Percentiles rank a stretch among this genome's conserved stretches.
Evolutionary conservation across 345 rosid genomes (phyloP).

Genomic region (Syzygium oleosum): DNA sequence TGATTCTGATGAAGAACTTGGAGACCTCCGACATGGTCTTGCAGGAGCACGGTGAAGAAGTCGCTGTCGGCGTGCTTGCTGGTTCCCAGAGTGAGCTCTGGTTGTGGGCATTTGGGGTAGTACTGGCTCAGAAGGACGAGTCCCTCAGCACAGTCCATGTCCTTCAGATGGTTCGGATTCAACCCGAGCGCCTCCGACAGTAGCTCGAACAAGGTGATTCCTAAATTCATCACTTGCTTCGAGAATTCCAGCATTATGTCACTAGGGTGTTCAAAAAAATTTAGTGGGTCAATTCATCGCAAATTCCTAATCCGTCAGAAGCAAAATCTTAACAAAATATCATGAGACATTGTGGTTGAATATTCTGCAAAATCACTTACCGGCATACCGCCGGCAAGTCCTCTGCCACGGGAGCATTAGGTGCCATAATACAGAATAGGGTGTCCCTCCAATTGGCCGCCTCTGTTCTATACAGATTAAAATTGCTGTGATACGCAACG

Average conservation of each 20-base stretch:
- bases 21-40: slow-evolving; percentile 27
- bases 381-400: too few relatives aligned
- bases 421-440: too few relatives aligned
- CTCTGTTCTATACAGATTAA: too few relatives aligned
- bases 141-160: slow-evolving; percentile 17
- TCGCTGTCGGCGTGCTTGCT: slow-evolving; percentile 16
- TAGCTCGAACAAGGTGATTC: slow-evolving; percentile 8
- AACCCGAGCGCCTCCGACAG: slow-evolving; percentile 35
- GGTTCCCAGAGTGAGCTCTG: slow-evolving; percentile 20
- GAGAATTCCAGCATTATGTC: slow-evolving; percentile 17
- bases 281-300: background rate
- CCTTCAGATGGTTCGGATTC: slow-evolving; percentile 2
- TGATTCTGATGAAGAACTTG: slow-evolving; percentile 17
- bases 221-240: slow-evolving; percentile 1
- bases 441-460: too few relatives aligned
- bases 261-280: slow-evolving; percentile 1
- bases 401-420: too few relatives aligned
- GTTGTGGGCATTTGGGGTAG: slow-evolving; percentile 38
- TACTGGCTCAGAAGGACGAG: slow-evolving; percentile 9
- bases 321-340: background rate
- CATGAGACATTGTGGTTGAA: background rate
- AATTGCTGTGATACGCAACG: too few relatives aligned
- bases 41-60: slow-evolving; percentile 22
- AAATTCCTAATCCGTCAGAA: background rate
- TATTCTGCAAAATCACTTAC: slow-evolving; percentile 2